Evolutionary conservation across 2,329 filamentous ascomycete genomes (phyloP).

Genomic region (Rhinocladiella similis): DNA sequence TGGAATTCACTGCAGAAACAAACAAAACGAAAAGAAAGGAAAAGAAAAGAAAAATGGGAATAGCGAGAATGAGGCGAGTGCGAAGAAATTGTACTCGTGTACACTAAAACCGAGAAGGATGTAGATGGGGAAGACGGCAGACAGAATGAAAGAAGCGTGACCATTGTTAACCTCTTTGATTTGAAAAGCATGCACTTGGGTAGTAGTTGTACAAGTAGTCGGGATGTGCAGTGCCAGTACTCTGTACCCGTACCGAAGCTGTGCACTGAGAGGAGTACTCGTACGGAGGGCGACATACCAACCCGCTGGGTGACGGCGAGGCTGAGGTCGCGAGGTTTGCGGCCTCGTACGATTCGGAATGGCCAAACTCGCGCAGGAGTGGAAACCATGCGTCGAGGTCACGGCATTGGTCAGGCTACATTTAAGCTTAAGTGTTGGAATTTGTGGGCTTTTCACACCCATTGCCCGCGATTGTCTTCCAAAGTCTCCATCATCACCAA

Average conservation of each 20-base stretch:
- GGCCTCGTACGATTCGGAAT: constrained; percentile 9
- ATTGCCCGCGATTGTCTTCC: not conserved
- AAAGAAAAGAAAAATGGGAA: not conserved
- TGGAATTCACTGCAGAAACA: not conserved
- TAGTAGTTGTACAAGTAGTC: not conserved
- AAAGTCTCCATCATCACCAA: constrained; percentile 1
- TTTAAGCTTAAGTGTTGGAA: constrained; percentile 1
- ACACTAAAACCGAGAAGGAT: not conserved
- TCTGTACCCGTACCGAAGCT: not conserved
- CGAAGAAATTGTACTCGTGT: not conserved
- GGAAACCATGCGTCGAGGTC: too few species aligned
- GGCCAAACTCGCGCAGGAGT: not conserved
- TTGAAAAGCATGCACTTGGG: too few species aligned
- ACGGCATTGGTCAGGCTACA: not conserved
- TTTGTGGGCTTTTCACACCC: not conserved
- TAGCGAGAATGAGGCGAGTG: not conserved
- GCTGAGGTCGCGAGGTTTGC: too few species aligned
- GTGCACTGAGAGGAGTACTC: too few species aligned
- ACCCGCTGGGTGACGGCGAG: too few species aligned
- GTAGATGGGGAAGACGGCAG: constrained; percentile 17
- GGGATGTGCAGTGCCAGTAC: not conserved
- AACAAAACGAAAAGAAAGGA: not conserved
- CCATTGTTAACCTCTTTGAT: constrained; percentile 14
- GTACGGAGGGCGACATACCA: too few species aligned
- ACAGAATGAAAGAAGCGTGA: constrained; percentile 17